Base-by-base conservation (phyloP, 768 basidiomycete species). In the Tephrocybe sp. region DNA sequence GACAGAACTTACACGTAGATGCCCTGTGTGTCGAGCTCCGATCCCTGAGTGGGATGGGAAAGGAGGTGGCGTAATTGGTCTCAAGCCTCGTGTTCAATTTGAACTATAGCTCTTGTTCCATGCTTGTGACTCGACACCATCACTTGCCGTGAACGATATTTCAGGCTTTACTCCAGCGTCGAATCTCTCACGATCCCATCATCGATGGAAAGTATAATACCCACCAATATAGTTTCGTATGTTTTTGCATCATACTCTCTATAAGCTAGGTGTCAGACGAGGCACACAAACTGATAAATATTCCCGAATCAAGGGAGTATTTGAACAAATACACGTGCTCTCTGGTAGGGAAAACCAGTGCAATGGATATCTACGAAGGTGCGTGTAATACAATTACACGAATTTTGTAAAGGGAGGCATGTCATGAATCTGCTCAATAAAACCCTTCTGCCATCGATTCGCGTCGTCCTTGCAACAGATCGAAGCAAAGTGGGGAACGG, bases 1-100 rank as follows among this genome's bases (percentile, higher is more conserved):
- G n/a, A 22, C 40, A 34, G 19, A 27, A 5, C 42, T 25, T 18
- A 18, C 42, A 7, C 34, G 36, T 43, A 82, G 83, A 57, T 88
- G 86, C 62, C 86, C 86, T 1, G 84, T 86, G 3, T 88, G 86
- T 61, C 78, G 86, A 15, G 84, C 84, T 1, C 63, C 66, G 34
- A 82, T 88, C 53, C 75, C 75, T 1, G 80, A 79, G 1, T 88
- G 86, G 86, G 84, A 88, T 61, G 86, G 86, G 1, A 73, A 67
- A 53, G 85, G 86, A 1, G 81, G 78, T 5, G 86, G 86, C 8
- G 83, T 87, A 4, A 71, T 86, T 46, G 84, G 85, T 1, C 58
- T 85, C 41, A 80, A 79, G 57, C 58, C 72, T 43, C 71, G 75
- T 13, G 70, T 68, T 21, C 67, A 75, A 4, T 67, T 77, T 19